A percentile compares a stretch with the other conserved stretches of the same genome.
Evolutionary conservation across 306 rosid species (phyloP).

Genomic region (Trifolium fragiferum): DNA sequence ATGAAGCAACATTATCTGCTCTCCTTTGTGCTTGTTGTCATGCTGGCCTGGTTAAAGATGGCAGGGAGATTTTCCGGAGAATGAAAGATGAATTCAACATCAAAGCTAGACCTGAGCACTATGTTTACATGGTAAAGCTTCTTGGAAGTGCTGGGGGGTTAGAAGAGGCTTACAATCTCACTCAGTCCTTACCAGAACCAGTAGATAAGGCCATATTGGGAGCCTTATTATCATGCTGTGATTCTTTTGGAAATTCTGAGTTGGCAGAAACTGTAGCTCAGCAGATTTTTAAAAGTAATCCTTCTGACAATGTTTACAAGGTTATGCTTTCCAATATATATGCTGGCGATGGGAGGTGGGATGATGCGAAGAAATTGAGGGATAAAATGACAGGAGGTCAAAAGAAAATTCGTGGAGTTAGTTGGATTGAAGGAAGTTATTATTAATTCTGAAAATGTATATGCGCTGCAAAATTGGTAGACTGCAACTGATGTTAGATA

Average conservation of each 20-base stretch:
- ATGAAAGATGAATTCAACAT: conserved; percentile 71
- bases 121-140: conserved; percentile 87
- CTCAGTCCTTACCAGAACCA: conserved; percentile 68
- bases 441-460: conserved; percentile 19
- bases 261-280: conserved; percentile 75
- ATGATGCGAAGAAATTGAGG: conserved; percentile 69
- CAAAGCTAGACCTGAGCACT: conserved; percentile 69
- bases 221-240: conserved; percentile 82
- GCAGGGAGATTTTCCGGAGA: conserved; percentile 61
- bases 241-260: conserved; percentile 64
- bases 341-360: conserved; percentile 85
- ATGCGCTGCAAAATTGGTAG: conserved; percentile 19
- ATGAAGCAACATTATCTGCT: conserved; percentile 81
- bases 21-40: conserved; percentile 90
- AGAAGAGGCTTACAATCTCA: conserved; percentile 79
- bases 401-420: conserved; percentile 68
- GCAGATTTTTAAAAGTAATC: conserved; percentile 56
- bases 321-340: conserved; percentile 85
- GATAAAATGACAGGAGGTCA: conserved; percentile 55
- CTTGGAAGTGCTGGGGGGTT: conserved; percentile 77
- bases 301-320: conserved; percentile 54
- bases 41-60: conserved; percentile 75
- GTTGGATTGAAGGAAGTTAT: conserved; percentile 61
- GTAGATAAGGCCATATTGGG: conserved; percentile 84
- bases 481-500: conserved; percentile 6